These are phyloP conservation scores for Hydnomerulius pinastri DNA, from an alignment of 768 basidiomycete genomes.

Conservation along the genomic window DNA sequence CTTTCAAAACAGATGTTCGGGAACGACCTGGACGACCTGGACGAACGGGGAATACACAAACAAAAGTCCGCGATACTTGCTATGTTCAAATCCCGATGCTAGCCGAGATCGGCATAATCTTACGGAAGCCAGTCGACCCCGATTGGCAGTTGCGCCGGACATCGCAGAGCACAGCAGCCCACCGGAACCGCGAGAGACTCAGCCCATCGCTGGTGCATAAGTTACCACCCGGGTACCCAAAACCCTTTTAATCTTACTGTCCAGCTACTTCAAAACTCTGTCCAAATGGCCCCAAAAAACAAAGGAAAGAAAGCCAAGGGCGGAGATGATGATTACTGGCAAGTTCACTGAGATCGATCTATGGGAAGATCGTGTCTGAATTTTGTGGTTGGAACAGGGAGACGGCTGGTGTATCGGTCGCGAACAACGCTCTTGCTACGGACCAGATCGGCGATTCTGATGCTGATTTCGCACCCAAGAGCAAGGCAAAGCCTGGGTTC, in stretches of 20 bases:
- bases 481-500: conserved; percentile 40
- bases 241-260: neutral
- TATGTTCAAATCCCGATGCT: conserved; percentile 23
- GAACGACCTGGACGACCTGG: neutral
- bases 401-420: conserved; percentile 59
- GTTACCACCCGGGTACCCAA: neutral
- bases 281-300: conserved; percentile 53
- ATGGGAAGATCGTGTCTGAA: conserved; percentile 18
- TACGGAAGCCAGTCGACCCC: conserved; percentile 14
- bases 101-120: neutral
- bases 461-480: conserved; percentile 39
- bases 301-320: conserved; percentile 91
- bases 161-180: neutral
- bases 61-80: conserved; percentile 4
- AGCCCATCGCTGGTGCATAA: too few relatives aligned
- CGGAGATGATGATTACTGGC: conserved; percentile 81
- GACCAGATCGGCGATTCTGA: conserved; percentile 39
- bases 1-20: too few relatives aligned
- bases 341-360: conserved; percentile 21
- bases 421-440: conserved; percentile 38
- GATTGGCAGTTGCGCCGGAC: neutral
- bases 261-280: neutral
- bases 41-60: neutral
- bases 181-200: too few relatives aligned
- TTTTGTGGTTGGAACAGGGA: conserved; percentile 47